Evolutionary conservation across 306 rosid genomes (phyloP).

Genomic region (Vicia sativa): DNA sequence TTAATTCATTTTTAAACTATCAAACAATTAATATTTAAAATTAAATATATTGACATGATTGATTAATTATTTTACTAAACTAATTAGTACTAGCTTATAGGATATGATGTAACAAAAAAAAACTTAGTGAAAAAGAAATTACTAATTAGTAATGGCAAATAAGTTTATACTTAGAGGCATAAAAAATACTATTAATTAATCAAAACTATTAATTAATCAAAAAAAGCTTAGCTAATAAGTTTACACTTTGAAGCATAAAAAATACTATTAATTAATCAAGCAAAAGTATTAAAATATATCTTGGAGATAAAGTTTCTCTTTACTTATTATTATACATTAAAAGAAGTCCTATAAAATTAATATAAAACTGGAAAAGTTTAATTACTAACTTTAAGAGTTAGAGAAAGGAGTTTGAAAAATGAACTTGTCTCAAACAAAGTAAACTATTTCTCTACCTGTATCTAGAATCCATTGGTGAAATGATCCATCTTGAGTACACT

Average conservation of each 20-base stretch:
- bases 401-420: background rate
- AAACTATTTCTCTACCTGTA: constrained; percentile 53
- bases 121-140: no score
- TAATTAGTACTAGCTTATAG: background rate
- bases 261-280: background rate
- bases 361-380: background rate
- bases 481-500: constrained; percentile 53
- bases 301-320: no score
- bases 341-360: background rate
- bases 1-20: no score
- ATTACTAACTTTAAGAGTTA: background rate
- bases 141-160: no score
- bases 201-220: no score
- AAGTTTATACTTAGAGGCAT: no score
- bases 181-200: no score
- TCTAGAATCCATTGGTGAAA: constrained; percentile 83
- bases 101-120: no score
- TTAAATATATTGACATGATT: background rate
- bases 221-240: background rate
- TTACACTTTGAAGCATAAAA: background rate
- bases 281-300: no score
- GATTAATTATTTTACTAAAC: background rate
- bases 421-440: background rate
- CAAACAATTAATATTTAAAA: no score
- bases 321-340: background rate